These are phyloP conservation scores for Panaeolus papilionaceus DNA, from an alignment of 768 basidiomycete genomes.

Conservation along the genomic window DNA sequence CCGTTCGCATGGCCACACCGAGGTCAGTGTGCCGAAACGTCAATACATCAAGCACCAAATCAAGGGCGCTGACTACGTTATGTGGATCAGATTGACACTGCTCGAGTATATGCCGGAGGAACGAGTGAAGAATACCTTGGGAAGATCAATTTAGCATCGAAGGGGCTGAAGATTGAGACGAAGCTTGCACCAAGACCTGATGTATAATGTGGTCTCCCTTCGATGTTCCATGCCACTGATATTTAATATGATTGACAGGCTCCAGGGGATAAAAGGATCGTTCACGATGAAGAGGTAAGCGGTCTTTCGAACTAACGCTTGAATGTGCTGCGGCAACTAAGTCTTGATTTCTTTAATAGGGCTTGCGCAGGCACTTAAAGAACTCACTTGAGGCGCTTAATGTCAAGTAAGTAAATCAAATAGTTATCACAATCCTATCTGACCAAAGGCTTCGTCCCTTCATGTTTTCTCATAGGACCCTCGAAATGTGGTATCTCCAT, in stretches of 20 bases:
- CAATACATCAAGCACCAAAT: not conserved
- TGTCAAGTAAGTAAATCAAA: conserved; percentile 41
- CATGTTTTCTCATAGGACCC: not conserved
- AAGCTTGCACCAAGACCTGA: conserved; percentile 55
- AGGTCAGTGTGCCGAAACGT: conserved; percentile 38
- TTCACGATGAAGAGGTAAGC: conserved; percentile 39
- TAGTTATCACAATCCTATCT: not conserved
- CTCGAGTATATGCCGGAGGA: conserved; percentile 55
- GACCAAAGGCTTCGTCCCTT: not conserved
- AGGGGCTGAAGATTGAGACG: conserved; percentile 62
- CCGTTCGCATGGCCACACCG: conserved; percentile 59
- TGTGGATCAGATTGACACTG: conserved; percentile 51
- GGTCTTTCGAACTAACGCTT: not conserved
- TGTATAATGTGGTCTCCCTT: conserved; percentile 19
- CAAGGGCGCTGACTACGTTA: conserved; percentile 29
- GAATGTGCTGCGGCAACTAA: not conserved
- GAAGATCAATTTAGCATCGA: conserved; percentile 52
- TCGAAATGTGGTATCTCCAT: conserved; percentile 50
- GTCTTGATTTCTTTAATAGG: conserved; percentile 42
- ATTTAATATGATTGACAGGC: not conserved
- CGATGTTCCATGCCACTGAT: not conserved
- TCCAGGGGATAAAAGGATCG: conserved; percentile 24
- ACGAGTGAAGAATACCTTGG: conserved; percentile 65
- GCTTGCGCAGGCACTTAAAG: conserved; percentile 50
- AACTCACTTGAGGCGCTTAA: conserved; percentile 52